Conservation (phyloP, 1,284 basidiomycete genomes). For the Sporisorium exsertum region DNA sequence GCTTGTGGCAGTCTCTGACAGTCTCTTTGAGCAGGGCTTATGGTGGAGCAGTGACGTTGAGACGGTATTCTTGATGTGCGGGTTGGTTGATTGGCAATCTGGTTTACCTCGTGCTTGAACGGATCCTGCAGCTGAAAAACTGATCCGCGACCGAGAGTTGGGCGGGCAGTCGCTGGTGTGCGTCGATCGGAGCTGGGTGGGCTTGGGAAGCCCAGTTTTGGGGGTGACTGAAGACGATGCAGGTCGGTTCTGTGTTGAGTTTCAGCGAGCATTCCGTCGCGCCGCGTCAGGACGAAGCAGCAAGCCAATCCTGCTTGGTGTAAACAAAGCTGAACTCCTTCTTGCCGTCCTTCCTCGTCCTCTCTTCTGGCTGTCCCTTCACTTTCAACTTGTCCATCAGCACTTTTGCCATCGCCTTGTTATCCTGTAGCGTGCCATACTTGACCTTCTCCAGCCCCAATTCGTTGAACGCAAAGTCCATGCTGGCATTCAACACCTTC, state of each 20-base stretch:
- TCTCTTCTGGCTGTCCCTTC: slow-evolving; percentile 6
- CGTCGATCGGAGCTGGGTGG: background rate
- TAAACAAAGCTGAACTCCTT: slow-evolving; percentile 27
- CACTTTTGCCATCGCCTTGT: slow-evolving; percentile 28
- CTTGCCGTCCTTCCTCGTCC: slow-evolving; percentile 23
- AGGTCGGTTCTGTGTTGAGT: background rate
- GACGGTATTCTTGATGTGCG: background rate
- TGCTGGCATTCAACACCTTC: slow-evolving; percentile 21
- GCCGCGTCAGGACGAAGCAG: slow-evolving; percentile 1
- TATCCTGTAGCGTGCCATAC: slow-evolving; percentile 33
- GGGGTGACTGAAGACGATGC: background rate
- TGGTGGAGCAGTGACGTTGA: background rate
- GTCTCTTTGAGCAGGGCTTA: background rate
- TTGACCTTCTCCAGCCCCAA: slow-evolving; percentile 20
- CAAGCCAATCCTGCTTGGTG: slow-evolving; percentile 26
- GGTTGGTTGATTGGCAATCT: too few species aligned
- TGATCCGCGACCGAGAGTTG: background rate
- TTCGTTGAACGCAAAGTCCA: slow-evolving; percentile 37
- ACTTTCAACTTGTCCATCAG: slow-evolving; percentile 29
- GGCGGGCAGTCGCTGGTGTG: background rate
- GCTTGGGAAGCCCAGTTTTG: background rate
- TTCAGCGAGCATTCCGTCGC: background rate
- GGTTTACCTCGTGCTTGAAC: too few species aligned
- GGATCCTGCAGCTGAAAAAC: too few species aligned
- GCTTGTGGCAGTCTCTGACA: background rate